Evolutionary conservation across 352 stramenopile species (phyloP), one percentile per base, ranked within the genome.

Genomic region (Phytophthora citrophthora): DNA sequence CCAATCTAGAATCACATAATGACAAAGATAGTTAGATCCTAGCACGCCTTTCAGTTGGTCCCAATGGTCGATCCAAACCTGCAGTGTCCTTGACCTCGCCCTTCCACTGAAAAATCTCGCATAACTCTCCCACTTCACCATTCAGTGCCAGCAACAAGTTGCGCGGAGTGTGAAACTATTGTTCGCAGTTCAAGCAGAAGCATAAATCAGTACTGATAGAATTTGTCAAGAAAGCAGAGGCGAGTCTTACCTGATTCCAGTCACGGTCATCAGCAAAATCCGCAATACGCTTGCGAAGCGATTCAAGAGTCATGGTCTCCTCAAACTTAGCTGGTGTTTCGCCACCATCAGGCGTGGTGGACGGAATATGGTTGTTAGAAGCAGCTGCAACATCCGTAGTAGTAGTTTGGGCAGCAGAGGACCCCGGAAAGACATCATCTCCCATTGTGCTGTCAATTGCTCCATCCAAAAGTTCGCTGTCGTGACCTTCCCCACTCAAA

Each of bases 61-160:
- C n/a, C 23, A 13, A 6, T 39, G 18, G 23, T 29, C 16, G 31
- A 5, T 16, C 27, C 46, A 44, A 63, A 94, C 85, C 74, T 49
- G 80, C 64, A 2, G 87, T 83, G 43, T 74, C 73, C 53, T 83
- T 81, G 58, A 89, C 74, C 64, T 98, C 95, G 12, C 84, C 90
- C 44, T 90, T 89, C 95, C 95, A 99, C 78, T 99, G 96, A 31
- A 81, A 77, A 40, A 97, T 97, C 76, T 99, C 95, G 18, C 90
- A 93, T 41, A 99, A 64, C 72, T 99, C 97, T 29, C 97, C 96
- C 2, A 98, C 79, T 79, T 99, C 96, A 16, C 96, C 95, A 6
- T 96, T 83, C 8, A 99, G 70, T 16, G 96, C 97, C 39, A 99
- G 70, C 27, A 98, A 47, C 36, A 99, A 71, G 71, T 98, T 99